A percentile compares a stretch with the other conserved stretches of the same genome.
These are phyloP conservation scores for Colletotrichum tanaceti DNA, from an alignment of 2,329 filamentous ascomycete species.

Conservation along the genomic window DNA sequence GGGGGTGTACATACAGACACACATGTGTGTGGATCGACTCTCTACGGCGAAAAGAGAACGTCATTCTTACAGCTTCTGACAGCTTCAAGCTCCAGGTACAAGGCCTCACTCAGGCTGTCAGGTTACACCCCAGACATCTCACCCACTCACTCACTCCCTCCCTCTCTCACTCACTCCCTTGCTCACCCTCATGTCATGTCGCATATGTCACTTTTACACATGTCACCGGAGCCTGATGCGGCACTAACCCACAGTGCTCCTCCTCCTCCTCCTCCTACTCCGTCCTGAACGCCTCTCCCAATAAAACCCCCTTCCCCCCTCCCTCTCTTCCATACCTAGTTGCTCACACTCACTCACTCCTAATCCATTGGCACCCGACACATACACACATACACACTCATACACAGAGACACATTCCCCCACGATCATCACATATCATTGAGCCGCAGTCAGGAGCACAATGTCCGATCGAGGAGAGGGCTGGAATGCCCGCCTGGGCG, in stretches of 20 bases:
- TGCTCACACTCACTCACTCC: too few relatives aligned
- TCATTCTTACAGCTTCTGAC: constrained; percentile 35
- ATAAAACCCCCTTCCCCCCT: neutral
- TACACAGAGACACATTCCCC: neutral
- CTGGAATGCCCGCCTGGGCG: constrained; percentile 39
- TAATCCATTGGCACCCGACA: neutral
- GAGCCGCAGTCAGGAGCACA: constrained; percentile 21
- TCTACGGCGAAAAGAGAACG: constrained; percentile 11
- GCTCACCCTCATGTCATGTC: neutral
- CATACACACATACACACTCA: neutral
- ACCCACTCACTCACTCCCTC: neutral
- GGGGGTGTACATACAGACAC: neutral
- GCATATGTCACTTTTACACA: constrained; percentile 2
- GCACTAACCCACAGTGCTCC: too few relatives aligned
- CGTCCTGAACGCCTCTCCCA: neutral
- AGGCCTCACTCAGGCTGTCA: neutral
- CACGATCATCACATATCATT: constrained; percentile 1
- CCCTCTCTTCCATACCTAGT: neutral
- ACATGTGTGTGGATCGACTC: constrained; percentile 26
- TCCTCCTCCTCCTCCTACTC: neutral
- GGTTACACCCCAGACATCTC: neutral
- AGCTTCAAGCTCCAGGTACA: constrained; percentile 1
- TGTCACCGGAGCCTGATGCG: neutral
- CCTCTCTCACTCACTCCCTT: neutral
- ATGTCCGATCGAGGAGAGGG: constrained; percentile 44